These are phyloP conservation scores for Agrostemma githago DNA, from an alignment of 148 eudicot genomes.

Conservation along the genomic window DNA sequence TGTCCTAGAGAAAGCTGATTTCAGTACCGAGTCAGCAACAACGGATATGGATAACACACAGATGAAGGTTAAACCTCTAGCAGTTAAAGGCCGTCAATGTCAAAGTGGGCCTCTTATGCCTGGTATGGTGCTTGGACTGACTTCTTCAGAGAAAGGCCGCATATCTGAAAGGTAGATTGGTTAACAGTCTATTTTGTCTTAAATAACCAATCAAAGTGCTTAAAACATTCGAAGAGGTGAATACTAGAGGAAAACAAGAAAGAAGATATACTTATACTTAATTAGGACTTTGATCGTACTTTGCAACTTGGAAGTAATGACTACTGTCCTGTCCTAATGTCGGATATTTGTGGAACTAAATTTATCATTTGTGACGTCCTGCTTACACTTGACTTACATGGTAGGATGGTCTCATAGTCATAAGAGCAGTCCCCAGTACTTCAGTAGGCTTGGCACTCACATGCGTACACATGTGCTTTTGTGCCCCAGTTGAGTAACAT, in stretches of 20 bases:
- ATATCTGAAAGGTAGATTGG: slow-evolving; percentile 56
- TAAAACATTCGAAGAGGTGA: not conserved
- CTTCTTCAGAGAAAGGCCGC: slow-evolving; percentile 57
- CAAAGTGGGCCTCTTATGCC: slow-evolving; percentile 88
- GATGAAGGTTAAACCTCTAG: slow-evolving; percentile 40
- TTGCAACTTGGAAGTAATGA: not conserved
- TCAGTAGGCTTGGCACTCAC: not conserved
- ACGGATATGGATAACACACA: slow-evolving; percentile 44
- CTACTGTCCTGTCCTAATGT: not conserved
- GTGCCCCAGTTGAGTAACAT: not conserved
- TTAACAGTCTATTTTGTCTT: not conserved
- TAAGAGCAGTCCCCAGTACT: not conserved
- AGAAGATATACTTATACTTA: not conserved
- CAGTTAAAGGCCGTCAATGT: slow-evolving; percentile 53
- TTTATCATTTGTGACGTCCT: not conserved
- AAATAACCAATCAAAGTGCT: not conserved
- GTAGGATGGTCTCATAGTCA: too few species aligned
- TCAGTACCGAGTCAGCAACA: slow-evolving; percentile 41
- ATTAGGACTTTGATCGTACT: not conserved
- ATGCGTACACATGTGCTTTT: too few species aligned
- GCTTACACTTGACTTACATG: not conserved
- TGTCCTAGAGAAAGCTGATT: slow-evolving; percentile 36
- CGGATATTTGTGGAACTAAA: too few species aligned
- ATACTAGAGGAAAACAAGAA: not conserved
- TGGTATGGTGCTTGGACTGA: slow-evolving; percentile 57